Conservation (phyloP, 441 rosid genomes). For the Eruca vesicaria region DNA sequence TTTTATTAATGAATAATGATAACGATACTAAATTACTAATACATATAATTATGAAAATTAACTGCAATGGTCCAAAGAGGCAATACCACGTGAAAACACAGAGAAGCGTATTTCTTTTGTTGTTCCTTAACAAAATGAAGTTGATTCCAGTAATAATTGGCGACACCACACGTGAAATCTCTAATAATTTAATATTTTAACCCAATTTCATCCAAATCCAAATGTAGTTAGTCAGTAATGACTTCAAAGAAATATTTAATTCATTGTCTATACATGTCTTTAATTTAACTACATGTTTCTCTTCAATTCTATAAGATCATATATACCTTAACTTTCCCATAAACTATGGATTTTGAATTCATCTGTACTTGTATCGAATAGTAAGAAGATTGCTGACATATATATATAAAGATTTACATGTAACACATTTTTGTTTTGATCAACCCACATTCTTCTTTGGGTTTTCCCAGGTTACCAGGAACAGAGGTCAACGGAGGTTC, state of each 20-base stretch:
- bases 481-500: constrained; percentile 51
- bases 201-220: neutral
- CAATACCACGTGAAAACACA: neutral
- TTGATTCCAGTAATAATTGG: neutral
- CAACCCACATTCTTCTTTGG: constrained; percentile 2
- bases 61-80: too few relatives aligned
- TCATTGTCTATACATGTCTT: neutral
- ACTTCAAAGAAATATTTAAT: neutral
- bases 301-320: neutral
- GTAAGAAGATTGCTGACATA: neutral
- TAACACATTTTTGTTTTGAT: too few relatives aligned
- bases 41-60: neutral
- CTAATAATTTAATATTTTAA: neutral
- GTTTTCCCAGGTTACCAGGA: constrained; percentile 40
- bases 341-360: neutral
- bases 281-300: neutral
- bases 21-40: too few relatives aligned
- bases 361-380: neutral
- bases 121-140: neutral
- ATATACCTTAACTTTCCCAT: neutral
- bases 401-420: neutral
- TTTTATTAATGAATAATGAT: neutral
- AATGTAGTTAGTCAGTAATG: neutral
- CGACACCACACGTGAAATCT: neutral
- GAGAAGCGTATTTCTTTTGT: too few relatives aligned